Conservation (phyloP, 257 asterid genomes). For the Solanum clarkiae region DNA sequence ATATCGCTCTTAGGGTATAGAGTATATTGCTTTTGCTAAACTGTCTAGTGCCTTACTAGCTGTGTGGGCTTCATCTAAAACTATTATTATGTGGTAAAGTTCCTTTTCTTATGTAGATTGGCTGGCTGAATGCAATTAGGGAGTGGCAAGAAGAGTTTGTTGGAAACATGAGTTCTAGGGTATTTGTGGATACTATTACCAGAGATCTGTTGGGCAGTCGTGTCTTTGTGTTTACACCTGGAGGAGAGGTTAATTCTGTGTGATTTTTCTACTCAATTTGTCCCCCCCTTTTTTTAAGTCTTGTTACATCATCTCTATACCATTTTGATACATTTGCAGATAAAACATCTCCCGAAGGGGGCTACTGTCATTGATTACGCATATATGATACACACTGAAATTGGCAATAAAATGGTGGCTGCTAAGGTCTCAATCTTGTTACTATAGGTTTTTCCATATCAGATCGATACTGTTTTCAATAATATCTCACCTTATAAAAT, state of each 20-base stretch:
- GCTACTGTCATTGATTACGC: slow-evolving; percentile 82
- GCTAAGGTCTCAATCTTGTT: slow-evolving; percentile 47
- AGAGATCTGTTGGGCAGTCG: slow-evolving; percentile 89
- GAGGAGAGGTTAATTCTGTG: slow-evolving; percentile 58
- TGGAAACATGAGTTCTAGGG: slow-evolving; percentile 95
- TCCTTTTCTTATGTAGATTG: slow-evolving; percentile 42
- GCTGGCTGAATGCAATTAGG: slow-evolving; percentile 95
- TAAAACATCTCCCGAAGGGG: slow-evolving; percentile 77
- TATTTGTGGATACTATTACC: slow-evolving; percentile 82
- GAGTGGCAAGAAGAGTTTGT: slow-evolving; percentile 99
- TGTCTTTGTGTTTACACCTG: slow-evolving; percentile 90
- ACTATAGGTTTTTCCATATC: background rate
- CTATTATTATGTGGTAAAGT: background rate
- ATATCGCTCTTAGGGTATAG: slow-evolving; percentile 78
- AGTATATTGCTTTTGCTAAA: slow-evolving; percentile 7
- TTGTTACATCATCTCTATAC: background rate
- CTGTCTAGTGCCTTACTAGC: background rate
- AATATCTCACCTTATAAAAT: background rate
- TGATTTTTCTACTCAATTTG: background rate
- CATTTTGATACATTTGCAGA: slow-evolving; percentile 25
- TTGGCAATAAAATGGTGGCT: slow-evolving; percentile 94
- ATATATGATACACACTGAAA: slow-evolving; percentile 79
- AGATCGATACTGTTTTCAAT: background rate
- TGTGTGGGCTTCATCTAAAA: background rate
- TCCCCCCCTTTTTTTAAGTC: background rate